Conservation (phyloP, 2,329 filamentous ascomycete species). For the Ramularia endophylla region DNA sequence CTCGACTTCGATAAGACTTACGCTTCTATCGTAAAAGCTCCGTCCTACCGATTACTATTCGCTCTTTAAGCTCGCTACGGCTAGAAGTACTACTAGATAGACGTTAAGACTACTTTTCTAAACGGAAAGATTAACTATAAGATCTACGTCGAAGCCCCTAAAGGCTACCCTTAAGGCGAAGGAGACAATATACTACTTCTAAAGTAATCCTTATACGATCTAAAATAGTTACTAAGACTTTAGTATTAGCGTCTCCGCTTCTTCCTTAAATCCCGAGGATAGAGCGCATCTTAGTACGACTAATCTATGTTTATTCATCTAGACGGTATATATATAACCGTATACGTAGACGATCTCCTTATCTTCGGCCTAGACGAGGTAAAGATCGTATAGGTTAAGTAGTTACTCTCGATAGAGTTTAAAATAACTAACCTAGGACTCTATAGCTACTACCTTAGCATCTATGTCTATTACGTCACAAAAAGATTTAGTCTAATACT, state of each 20-base stretch:
- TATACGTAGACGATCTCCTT: constrained; percentile 11
- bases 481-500: too few species aligned
- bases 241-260: constrained; percentile 4
- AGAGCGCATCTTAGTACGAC: constrained; percentile 1
- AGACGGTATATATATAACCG: constrained; percentile 4
- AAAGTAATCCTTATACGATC: constrained; percentile 5
- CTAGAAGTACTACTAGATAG: constrained; percentile 8
- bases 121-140: constrained; percentile 8
- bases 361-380: constrained; percentile 7
- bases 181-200: constrained; percentile 2
- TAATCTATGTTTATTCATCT: constrained; percentile 7
- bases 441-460: constrained; percentile 10
- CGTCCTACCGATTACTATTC: constrained; percentile 6
- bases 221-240: constrained; percentile 6
- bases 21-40: constrained; percentile 4
- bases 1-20: constrained; percentile 8
- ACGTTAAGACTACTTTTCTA: constrained; percentile 8
- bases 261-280: constrained; percentile 4
- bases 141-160: constrained; percentile 8
- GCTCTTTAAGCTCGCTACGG: constrained; percentile 1
- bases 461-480: constrained; percentile 4
- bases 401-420: constrained; percentile 2
- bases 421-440: constrained; percentile 9
- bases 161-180: constrained; percentile 6
- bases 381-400: constrained; percentile 4